A percentile compares a stretch with the other conserved stretches of the same genome.
Evolutionary conservation across 371 early-diverging fungal genomes (phyloP).

Genomic region (Fennellomyces sp.): DNA sequence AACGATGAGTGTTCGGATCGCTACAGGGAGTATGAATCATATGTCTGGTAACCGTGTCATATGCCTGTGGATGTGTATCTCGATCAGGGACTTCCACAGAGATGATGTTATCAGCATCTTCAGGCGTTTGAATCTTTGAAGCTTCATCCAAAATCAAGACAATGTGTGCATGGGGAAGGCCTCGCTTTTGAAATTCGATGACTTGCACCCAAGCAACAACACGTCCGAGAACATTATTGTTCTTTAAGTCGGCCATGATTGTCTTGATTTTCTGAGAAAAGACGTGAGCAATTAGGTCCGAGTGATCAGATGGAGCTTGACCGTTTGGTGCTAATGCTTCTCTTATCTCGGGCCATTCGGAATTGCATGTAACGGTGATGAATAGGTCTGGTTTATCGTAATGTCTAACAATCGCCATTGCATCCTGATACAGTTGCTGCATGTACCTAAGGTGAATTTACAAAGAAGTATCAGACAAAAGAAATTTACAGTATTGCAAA

Average conservation of each 20-base stretch:
- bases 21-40: conserved; percentile 41
- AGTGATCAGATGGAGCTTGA: too few relatives aligned
- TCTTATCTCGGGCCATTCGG: conserved; percentile 32
- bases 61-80: conserved; percentile 13
- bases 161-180: conserved; percentile 31
- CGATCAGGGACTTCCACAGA: conserved; percentile 36
- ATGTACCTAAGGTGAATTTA: too few relatives aligned
- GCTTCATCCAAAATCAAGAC: too few relatives aligned
- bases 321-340: too few relatives aligned
- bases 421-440: conserved; percentile 32
- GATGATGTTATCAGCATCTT: conserved; percentile 21
- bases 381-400: conserved; percentile 40
- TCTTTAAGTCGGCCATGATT: conserved; percentile 16
- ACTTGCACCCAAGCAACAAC: too few relatives aligned
- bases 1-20: too few relatives aligned
- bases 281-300: too few relatives aligned
- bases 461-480: not conserved
- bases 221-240: conserved; percentile 21
- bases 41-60: conserved; percentile 21
- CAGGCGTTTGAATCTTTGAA: too few relatives aligned
- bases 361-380: conserved; percentile 41
- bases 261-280: not conserved
- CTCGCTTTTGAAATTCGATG: conserved; percentile 30
- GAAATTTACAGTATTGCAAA: not conserved
- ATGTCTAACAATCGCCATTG: conserved; percentile 20